Conservation (phyloP, 1,284 basidiomycete genomes). For the Ustilago loliicola region DNA sequence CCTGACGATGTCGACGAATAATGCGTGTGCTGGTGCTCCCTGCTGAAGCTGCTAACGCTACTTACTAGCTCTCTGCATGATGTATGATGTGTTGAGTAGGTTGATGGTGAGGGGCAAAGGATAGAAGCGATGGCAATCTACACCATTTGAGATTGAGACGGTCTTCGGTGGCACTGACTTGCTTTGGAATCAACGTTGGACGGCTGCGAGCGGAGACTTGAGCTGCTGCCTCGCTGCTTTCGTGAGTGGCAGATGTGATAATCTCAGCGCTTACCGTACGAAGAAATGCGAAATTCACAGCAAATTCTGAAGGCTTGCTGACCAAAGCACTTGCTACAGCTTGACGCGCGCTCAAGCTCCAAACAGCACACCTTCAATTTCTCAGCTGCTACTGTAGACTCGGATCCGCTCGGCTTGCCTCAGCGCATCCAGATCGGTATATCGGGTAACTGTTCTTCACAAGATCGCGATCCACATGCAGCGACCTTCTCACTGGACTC, state of each 20-base stretch:
- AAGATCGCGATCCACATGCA: background rate
- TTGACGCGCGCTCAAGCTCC: conserved; percentile 27
- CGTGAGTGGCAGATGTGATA: conserved; percentile 27
- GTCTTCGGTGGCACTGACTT: conserved; percentile 23
- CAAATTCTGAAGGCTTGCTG: conserved; percentile 28
- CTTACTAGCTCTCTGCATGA: conserved; percentile 54
- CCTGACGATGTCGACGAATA: background rate
- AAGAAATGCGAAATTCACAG: conserved; percentile 16
- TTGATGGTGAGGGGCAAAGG: conserved; percentile 26
- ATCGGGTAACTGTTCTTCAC: background rate
- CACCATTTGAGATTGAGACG: conserved; percentile 23
- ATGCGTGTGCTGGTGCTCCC: background rate
- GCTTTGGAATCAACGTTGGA: background rate
- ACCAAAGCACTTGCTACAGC: conserved; percentile 28
- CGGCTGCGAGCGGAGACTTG: conserved; percentile 19
- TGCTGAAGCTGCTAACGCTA: background rate
- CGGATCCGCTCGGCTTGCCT: conserved; percentile 24
- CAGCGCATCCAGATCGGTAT: background rate
- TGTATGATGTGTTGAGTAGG: conserved; percentile 24
- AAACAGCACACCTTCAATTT: conserved; percentile 39
- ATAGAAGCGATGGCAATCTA: conserved; percentile 14
- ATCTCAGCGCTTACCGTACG: conserved; percentile 32
- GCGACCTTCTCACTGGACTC: background rate
- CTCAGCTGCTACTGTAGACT: conserved; percentile 19
- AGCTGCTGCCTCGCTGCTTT: background rate